phyloP scores from a whole-genome alignment of 176 grass and related monocot species.

The Eleusine indica region DNA sequence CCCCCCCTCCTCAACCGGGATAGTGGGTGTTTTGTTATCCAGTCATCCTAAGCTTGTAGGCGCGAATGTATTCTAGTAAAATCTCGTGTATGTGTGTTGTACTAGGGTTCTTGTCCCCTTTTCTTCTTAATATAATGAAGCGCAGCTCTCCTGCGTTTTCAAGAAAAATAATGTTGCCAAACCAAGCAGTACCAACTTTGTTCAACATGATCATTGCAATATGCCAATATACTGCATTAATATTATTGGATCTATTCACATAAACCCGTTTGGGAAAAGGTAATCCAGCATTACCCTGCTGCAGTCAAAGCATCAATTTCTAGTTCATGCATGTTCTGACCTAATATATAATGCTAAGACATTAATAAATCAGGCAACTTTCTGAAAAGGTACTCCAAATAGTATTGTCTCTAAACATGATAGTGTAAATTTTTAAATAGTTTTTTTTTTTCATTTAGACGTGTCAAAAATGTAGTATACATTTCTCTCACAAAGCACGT shows the following conservation, averaged over 20 bases:
- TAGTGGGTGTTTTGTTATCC: too few species aligned
- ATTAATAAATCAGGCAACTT: neutral
- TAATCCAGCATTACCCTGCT: too few species aligned
- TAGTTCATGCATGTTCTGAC: neutral
- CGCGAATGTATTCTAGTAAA: too few species aligned
- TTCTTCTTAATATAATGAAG: too few species aligned
- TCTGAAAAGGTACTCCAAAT: neutral
- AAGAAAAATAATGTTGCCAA: neutral
- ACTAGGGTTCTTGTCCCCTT: too few species aligned
- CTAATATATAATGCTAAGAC: neutral
- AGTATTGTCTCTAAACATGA: neutral
- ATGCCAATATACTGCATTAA: neutral
- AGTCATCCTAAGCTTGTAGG: too few species aligned
- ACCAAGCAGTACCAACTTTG: neutral
- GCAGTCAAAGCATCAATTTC: neutral
- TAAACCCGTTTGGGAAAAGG: neutral
- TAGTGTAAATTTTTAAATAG: neutral
- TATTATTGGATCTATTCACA: neutral
- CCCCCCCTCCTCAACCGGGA: too few species aligned
- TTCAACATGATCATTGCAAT: neutral
- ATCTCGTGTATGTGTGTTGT: too few species aligned
- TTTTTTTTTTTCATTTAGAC: too few species aligned
- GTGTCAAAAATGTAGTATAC: too few species aligned
- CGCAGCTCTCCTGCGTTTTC: too few species aligned
- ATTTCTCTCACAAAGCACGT: too few species aligned